Evolutionary conservation across 192 early-diverging fungal genomes (phyloP).

Genomic region (Tieghemiomyces parasiticus): DNA sequence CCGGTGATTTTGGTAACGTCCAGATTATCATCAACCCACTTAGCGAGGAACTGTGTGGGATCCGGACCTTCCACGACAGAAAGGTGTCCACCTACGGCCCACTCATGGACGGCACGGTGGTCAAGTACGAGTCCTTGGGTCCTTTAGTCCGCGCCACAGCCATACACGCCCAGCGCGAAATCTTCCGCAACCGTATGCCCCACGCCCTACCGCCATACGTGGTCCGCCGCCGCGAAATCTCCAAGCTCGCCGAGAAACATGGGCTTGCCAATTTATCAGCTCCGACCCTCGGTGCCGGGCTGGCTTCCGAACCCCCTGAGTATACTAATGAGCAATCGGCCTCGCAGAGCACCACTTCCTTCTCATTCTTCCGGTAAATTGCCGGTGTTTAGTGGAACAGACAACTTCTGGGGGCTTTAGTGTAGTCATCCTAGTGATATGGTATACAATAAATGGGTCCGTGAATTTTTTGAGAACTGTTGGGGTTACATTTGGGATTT

Average conservation of each 20-base stretch:
- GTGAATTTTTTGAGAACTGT: no score
- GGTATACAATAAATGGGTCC: no score
- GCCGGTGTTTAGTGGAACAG: no score
- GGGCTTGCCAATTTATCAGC: background rate
- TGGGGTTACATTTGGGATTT: no score
- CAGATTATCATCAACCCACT: slow-evolving; percentile 82
- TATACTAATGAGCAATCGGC: no score
- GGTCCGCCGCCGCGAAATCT: background rate
- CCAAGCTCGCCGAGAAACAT: background rate
- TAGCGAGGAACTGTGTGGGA: slow-evolving; percentile 37
- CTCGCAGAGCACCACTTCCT: no score
- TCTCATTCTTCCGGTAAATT: no score
- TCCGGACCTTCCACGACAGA: slow-evolving; percentile 42
- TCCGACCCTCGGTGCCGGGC: no score
- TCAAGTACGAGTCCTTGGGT: slow-evolving; percentile 56
- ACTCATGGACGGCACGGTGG: slow-evolving; percentile 60
- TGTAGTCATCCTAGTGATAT: no score
- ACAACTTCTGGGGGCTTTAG: no score
- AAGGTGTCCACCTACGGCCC: slow-evolving; percentile 76
- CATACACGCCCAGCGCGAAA: slow-evolving; percentile 42
- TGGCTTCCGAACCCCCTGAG: no score
- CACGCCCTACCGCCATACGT: background rate
- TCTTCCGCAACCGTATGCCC: background rate
- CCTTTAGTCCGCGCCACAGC: slow-evolving; percentile 68
- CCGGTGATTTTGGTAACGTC: slow-evolving; percentile 96